A percentile compares a stretch with the other conserved stretches of the same genome.
These are phyloP conservation scores for Oemleria cerasiformis DNA, from an alignment of 306 rosid species.

Conservation along the genomic window DNA sequence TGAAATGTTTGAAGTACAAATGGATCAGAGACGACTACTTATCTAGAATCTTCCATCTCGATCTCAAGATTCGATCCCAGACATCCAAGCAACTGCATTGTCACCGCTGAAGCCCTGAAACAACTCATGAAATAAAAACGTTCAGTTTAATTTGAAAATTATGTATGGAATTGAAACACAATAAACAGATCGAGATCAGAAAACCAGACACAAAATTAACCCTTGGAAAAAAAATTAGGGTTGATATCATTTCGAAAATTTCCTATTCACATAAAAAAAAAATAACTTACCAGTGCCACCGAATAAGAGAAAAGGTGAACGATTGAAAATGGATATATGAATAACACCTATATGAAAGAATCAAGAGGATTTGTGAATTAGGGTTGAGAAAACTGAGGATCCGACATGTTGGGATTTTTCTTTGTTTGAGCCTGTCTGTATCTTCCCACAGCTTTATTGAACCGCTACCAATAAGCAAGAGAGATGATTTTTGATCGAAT, in stretches of 20 bases:
- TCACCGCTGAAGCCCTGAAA: background rate
- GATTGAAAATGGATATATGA: background rate
- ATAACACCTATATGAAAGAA: no score
- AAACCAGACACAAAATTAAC: background rate
- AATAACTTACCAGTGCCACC: background rate
- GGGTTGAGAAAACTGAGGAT: background rate
- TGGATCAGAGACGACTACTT: slow-evolving; percentile 1
- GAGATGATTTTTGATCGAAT: slow-evolving; percentile 22
- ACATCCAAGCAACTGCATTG: background rate
- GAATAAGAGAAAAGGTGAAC: background rate
- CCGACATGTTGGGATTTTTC: slow-evolving; percentile 1
- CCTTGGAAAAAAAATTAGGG: background rate
- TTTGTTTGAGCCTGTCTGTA: slow-evolving; percentile 61
- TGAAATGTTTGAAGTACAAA: background rate
- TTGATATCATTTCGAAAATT: background rate
- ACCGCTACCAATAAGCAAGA: slow-evolving; percentile 51
- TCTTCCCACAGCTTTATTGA: slow-evolving; percentile 99
- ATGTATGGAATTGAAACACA: no score
- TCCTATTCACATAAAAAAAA: background rate
- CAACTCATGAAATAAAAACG: no score
- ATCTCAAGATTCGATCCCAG: background rate
- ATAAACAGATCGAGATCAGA: background rate
- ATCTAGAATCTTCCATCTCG: background rate
- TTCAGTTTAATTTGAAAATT: no score
- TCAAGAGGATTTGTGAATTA: background rate